Evolutionary conservation across 164 flowering plant genomes (phyloP).

Genomic region (Berberis thunbergii): DNA sequence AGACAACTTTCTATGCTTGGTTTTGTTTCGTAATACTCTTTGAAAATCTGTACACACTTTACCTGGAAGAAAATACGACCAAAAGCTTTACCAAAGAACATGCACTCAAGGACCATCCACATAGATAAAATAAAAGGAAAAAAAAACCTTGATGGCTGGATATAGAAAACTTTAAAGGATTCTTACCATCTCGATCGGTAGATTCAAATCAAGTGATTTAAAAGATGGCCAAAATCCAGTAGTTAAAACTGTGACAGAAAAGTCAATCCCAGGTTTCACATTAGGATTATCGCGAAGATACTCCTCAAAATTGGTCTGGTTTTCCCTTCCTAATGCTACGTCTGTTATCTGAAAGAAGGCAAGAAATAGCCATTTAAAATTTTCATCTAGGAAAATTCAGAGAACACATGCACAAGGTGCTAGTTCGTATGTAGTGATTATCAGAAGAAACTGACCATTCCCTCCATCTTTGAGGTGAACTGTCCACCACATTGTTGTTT

Average conservation of each 20-base stretch:
- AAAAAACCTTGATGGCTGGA: background rate
- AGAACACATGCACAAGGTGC: no score
- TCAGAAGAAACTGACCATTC: conserved; percentile 17
- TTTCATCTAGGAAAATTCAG: no score
- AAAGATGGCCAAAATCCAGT: conserved; percentile 47
- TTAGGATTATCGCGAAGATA: conserved; percentile 20
- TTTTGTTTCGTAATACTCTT: conserved; percentile 20
- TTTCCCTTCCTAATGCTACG: conserved; percentile 33
- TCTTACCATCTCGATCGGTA: conserved; percentile 36
- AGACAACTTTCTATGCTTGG: conserved; percentile 26
- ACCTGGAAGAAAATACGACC: no score
- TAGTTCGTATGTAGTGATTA: no score
- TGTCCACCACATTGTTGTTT: conserved; percentile 34
- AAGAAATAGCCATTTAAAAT: no score
- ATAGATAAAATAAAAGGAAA: background rate
- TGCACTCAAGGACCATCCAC: no score
- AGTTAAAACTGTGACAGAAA: conserved; percentile 33
- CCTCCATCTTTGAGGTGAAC: conserved; percentile 38
- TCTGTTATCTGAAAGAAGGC: conserved; percentile 15
- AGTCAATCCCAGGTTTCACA: conserved; percentile 29
- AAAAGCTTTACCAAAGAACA: no score
- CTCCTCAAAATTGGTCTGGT: conserved; percentile 30
- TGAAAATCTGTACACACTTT: conserved; percentile 22
- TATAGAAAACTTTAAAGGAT: no score
- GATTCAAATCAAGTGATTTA: conserved; percentile 31